A percentile compares a stretch with the other conserved stretches of the same genome.
phyloP scores from a whole-genome alignment of 495 filamentous ascomycete species.

The Penicillium goetzii region DNA sequence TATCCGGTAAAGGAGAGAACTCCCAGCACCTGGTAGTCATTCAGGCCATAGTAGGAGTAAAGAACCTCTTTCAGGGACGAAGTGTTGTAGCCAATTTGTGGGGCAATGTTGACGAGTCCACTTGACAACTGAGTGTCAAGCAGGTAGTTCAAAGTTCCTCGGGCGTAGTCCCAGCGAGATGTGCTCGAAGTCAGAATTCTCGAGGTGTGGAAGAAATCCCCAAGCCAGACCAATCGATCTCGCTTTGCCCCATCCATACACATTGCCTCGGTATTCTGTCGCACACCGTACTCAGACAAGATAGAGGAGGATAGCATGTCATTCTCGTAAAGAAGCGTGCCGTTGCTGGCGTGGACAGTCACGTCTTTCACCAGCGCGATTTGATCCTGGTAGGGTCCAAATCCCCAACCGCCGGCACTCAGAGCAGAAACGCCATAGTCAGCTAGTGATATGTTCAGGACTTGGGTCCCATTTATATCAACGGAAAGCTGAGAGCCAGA shows the following conservation, averaged over 20 bases:
- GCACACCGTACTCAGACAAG: conserved; percentile 32
- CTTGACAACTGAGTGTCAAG: conserved; percentile 1
- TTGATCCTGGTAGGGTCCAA: conserved; percentile 41
- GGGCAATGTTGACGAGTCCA: conserved; percentile 19
- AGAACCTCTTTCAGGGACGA: conserved; percentile 17
- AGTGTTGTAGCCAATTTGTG: conserved; percentile 17
- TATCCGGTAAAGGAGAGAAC: conserved; percentile 29
- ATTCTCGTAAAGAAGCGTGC: conserved; percentile 34
- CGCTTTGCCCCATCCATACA: conserved; percentile 37
- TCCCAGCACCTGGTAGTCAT: conserved; percentile 36
- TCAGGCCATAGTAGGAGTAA: conserved; percentile 20
- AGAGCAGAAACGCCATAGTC: conserved; percentile 4
- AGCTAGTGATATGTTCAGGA: conserved; percentile 6
- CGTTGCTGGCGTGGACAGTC: conserved; percentile 30
- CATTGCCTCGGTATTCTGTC: conserved; percentile 28
- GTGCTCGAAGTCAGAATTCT: conserved; percentile 29
- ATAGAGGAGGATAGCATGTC: conserved; percentile 25
- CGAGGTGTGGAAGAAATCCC: conserved; percentile 28
- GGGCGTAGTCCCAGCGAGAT: conserved; percentile 32
- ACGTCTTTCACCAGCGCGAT: conserved; percentile 37
- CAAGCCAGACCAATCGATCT: conserved; percentile 30
- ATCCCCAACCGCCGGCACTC: conserved; percentile 34
- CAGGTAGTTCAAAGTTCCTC: conserved; percentile 14
- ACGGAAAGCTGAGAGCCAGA: conserved; percentile 8
- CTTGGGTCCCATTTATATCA: conserved; percentile 6